Conservation (phyloP, 768 basidiomycete genomes). For the Hypholoma fasciculare region DNA sequence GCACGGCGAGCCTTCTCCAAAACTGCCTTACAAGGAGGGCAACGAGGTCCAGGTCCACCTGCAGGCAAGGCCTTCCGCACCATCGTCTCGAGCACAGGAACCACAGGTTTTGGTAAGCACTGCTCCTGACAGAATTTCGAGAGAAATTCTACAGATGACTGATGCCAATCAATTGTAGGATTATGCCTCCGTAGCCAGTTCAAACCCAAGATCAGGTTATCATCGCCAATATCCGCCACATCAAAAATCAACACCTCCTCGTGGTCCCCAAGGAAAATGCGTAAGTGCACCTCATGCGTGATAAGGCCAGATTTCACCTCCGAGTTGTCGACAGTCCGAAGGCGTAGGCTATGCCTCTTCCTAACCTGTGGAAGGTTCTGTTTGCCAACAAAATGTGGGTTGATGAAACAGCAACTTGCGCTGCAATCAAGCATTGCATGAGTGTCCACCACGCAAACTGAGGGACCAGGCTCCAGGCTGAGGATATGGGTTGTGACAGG, state of each 20-base stretch:
- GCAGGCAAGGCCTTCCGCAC: not conserved
- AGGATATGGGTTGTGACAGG: not conserved
- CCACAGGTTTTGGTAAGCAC: not conserved
- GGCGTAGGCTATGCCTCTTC: not conserved
- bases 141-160: not conserved
- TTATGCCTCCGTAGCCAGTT: not conserved
- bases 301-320: not conserved
- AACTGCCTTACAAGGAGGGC: too few species aligned
- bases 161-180: not conserved
- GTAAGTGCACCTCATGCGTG: not conserved
- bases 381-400: not conserved
- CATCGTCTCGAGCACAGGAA: not conserved
- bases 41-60: too few species aligned
- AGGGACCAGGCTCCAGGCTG: not conserved
- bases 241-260: not conserved
- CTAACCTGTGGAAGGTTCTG: not conserved
- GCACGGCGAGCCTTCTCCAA: too few species aligned
- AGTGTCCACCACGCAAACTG: not conserved
- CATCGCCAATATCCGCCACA: slow-evolving; percentile 1
- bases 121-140: not conserved
- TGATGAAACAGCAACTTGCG: not conserved
- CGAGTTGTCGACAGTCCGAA: not conserved
- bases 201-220: not conserved
- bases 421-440: not conserved
- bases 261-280: not conserved